Conservation (phyloP, 352 stramenopile species). For the Phytophthora vignae region DNA sequence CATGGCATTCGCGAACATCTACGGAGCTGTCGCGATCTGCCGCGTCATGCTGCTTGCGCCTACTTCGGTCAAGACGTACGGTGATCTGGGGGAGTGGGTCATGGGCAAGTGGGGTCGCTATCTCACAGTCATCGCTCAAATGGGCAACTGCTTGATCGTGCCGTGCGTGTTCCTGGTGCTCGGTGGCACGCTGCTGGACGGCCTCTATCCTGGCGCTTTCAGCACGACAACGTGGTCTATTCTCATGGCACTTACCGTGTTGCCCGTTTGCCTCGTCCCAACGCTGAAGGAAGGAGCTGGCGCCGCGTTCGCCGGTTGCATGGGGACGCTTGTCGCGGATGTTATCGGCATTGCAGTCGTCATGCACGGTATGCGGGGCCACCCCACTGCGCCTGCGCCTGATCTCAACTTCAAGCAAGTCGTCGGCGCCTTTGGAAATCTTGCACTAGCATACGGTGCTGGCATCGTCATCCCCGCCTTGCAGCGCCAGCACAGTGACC, state of each 20-base stretch:
- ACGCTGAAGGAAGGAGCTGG: constrained; percentile 44
- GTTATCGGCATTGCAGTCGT: constrained; percentile 30
- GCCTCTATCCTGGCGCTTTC: constrained; percentile 48
- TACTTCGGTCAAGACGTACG: constrained; percentile 24
- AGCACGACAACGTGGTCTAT: constrained; percentile 44
- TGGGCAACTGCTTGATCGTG: constrained; percentile 30
- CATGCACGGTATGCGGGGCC: constrained; percentile 27
- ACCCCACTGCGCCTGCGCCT: constrained; percentile 29
- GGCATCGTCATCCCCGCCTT: constrained; percentile 26
- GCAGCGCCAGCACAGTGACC: constrained; percentile 24
- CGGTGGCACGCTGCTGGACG: constrained; percentile 44
- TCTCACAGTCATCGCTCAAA: constrained; percentile 29
- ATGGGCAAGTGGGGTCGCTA: constrained; percentile 29
- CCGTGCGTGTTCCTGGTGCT: constrained; percentile 43
- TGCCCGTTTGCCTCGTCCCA: constrained; percentile 28
- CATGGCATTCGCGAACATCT: constrained; percentile 31
- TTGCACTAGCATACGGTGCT: constrained; percentile 42
- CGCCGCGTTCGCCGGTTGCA: constrained; percentile 37
- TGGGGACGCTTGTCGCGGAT: constrained; percentile 44
- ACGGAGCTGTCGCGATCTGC: constrained; percentile 23
- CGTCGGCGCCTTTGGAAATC: constrained; percentile 42
- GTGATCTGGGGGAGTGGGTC: constrained; percentile 24
- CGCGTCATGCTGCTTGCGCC: constrained; percentile 29
- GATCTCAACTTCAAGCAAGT: constrained; percentile 44
- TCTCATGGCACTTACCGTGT: constrained; percentile 41